A percentile compares a stretch with the other conserved stretches of the same genome.
Evolutionary conservation across 2,329 filamentous ascomycete species (phyloP).

Genomic region (Phialocephala subalpina): DNA sequence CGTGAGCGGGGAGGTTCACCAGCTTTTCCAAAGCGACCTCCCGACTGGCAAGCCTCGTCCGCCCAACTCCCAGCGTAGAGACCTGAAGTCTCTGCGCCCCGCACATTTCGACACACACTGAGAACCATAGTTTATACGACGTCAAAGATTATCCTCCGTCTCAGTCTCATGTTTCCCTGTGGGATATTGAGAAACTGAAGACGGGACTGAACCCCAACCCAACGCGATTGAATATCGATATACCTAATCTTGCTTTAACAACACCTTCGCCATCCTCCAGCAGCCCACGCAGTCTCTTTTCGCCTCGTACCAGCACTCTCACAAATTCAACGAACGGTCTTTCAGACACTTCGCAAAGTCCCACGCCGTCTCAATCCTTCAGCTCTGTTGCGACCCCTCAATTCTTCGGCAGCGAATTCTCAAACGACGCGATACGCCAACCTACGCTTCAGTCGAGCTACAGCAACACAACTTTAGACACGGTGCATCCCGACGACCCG

Average conservation of each 20-base stretch:
- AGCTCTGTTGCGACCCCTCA: background rate
- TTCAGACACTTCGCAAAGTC: background rate
- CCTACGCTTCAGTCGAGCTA: background rate
- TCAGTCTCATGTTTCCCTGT: conserved; percentile 1
- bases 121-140: background rate
- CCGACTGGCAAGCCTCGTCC: background rate
- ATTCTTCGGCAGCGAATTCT: background rate
- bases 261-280: background rate
- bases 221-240: conserved; percentile 5
- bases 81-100: background rate
- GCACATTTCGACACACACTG: background rate
- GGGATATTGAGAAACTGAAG: conserved; percentile 7
- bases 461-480: too few species aligned
- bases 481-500: background rate
- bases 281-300: background rate
- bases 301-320: background rate
- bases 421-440: background rate
- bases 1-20: background rate
- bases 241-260: conserved; percentile 3
- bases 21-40: background rate
- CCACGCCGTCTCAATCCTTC: too few species aligned
- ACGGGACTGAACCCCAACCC: conserved; percentile 6
- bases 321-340: background rate
- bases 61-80: background rate
- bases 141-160: background rate